Evolutionary conservation across 768 basidiomycete species (phyloP).

Genomic region (Leucocoprinus leucothites): DNA sequence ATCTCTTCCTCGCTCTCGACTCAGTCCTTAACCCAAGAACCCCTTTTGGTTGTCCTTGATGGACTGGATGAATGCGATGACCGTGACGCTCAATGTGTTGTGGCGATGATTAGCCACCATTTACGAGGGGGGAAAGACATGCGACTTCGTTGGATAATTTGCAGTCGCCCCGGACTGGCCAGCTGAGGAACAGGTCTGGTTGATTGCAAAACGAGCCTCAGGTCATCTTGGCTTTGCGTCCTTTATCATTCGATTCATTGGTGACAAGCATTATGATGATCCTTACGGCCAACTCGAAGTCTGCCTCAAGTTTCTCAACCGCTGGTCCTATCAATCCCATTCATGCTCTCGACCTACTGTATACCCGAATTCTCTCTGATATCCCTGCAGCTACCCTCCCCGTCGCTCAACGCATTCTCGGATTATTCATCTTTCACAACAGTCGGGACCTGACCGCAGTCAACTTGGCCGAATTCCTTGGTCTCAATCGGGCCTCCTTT

Average conservation of each 20-base stretch:
- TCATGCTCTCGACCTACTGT: neutral
- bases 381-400: neutral
- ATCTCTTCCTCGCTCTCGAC: neutral
- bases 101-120: neutral
- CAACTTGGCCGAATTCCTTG: neutral
- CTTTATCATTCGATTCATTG: neutral
- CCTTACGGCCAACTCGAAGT: neutral
- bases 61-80: constrained; percentile 2
- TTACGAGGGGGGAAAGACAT: too few relatives aligned
- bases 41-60: neutral
- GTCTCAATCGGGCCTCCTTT: neutral
- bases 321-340: neutral
- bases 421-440: neutral
- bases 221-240: constrained; percentile 1
- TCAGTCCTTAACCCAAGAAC: too few relatives aligned
- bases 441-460: neutral
- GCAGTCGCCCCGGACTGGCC: neutral
- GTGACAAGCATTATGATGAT: neutral
- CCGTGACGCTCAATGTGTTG: neutral
- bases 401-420: neutral
- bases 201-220: neutral
- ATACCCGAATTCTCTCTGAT: neutral
- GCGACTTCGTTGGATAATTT: neutral
- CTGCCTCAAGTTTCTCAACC: neutral
- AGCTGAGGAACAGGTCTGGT: neutral